Evolutionary conservation across 163 green algal species (phyloP).

Genomic region (Volvox carteri): DNA sequence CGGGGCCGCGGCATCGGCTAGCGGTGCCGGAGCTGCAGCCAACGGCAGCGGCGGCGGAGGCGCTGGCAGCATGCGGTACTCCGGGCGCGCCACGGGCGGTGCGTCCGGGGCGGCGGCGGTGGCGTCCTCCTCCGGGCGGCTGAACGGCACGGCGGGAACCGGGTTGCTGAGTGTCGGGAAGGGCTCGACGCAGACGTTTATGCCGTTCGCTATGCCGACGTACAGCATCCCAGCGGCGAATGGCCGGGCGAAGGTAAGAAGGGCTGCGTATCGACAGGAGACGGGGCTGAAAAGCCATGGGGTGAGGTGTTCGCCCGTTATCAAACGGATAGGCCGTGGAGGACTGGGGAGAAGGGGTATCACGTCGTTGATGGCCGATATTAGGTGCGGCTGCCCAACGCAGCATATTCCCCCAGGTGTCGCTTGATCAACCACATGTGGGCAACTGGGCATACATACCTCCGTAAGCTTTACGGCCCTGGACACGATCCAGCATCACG

Average conservation of each 20-base stretch:
- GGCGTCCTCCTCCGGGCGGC: not conserved
- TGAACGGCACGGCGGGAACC: not conserved
- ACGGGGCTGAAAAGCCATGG: not conserved
- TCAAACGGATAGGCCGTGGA: too few species aligned
- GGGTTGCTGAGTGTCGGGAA: not conserved
- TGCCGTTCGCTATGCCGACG: conserved; percentile 65
- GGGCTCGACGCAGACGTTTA: conserved; percentile 54
- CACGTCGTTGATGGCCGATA: too few species aligned
- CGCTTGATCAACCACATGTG: too few species aligned
- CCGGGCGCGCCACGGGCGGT: not conserved
- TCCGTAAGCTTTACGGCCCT: too few species aligned
- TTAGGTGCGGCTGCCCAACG: too few species aligned
- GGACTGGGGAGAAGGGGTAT: too few species aligned
- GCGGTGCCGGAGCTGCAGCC: not conserved
- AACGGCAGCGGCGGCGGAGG: not conserved
- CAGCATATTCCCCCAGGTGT: too few species aligned
- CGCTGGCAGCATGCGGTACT: conserved; percentile 39
- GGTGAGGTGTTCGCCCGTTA: not conserved
- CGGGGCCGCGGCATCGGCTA: not conserved
- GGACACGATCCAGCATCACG: too few species aligned
- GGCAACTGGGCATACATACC: too few species aligned
- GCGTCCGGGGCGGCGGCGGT: not conserved
- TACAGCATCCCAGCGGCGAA: conserved; percentile 66
- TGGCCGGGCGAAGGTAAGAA: conserved; percentile 11
- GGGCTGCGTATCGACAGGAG: not conserved